Evolutionary conservation across 2,329 filamentous ascomycete species (phyloP).

Genomic region (Botryotinia globosa): DNA sequence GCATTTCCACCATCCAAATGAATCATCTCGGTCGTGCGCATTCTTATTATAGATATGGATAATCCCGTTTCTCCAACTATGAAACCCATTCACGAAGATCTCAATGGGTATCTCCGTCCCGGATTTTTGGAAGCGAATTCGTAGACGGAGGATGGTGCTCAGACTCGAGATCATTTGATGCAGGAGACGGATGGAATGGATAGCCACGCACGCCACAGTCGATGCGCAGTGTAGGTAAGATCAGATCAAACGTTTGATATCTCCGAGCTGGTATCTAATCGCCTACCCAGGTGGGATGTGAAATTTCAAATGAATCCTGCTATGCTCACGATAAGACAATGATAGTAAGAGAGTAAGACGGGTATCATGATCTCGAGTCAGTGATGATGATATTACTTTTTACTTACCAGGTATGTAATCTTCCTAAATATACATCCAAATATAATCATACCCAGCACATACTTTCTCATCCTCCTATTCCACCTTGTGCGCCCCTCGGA

Average conservation of each 20-base stretch:
- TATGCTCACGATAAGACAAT: neutral
- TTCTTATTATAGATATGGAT: neutral
- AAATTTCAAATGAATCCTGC: neutral
- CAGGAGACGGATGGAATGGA: neutral
- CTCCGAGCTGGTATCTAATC: neutral
- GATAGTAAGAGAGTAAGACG: neutral
- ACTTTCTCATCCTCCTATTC: neutral
- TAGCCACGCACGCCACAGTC: neutral
- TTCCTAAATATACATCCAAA: neutral
- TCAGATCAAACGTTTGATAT: neutral
- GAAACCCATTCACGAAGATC: neutral
- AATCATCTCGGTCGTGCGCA: neutral
- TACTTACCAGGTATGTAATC: neutral
- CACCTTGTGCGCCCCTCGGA: neutral
- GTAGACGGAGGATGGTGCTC: neutral
- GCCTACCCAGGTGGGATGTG: neutral
- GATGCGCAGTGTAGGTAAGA: neutral
- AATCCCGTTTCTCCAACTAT: neutral
- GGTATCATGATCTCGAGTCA: neutral
- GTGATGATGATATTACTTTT: neutral
- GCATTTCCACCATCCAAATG: neutral
- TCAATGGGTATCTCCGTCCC: neutral
- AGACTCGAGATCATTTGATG: neutral
- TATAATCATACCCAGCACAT: neutral
- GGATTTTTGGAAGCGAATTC: neutral